Evolutionary conservation across 352 stramenopile genomes (phyloP).

Genomic region (Elongisporangium prolatum): DNA sequence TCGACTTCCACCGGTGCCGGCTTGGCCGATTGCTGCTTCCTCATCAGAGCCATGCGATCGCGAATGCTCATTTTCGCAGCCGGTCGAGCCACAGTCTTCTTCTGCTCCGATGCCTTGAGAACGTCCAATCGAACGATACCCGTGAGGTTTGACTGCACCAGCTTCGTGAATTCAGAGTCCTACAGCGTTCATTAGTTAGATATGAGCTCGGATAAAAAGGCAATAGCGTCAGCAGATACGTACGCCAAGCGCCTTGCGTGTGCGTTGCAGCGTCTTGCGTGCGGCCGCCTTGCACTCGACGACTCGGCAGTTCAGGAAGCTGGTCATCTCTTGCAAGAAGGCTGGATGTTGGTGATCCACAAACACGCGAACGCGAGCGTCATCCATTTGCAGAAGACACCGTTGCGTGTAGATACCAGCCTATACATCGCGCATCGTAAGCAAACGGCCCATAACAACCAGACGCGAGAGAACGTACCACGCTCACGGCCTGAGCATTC

Average conservation of each 20-base stretch:
- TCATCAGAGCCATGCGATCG: slow-evolving; percentile 51
- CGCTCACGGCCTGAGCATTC: slow-evolving; percentile 41
- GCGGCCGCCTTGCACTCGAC: slow-evolving; percentile 65
- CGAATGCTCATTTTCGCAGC: slow-evolving; percentile 42
- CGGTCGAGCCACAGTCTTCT: slow-evolving; percentile 17
- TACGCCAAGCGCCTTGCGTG: slow-evolving; percentile 47
- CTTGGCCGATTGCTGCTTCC: slow-evolving; percentile 27
- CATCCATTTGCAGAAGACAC: slow-evolving; percentile 46
- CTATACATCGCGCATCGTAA: slow-evolving; percentile 6
- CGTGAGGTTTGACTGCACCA: slow-evolving; percentile 56
- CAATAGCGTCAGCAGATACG: slow-evolving; percentile 1
- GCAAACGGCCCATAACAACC: not conserved
- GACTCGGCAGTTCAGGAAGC: slow-evolving; percentile 62
- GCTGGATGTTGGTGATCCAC: slow-evolving; percentile 31
- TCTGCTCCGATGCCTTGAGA: slow-evolving; percentile 52
- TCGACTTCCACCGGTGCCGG: slow-evolving; percentile 3
- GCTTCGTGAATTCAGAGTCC: slow-evolving; percentile 42
- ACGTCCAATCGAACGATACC: slow-evolving; percentile 51
- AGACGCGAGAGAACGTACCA: slow-evolving; percentile 18
- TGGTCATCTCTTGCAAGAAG: slow-evolving; percentile 51
- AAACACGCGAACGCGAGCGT: slow-evolving; percentile 27
- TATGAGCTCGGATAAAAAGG: not conserved
- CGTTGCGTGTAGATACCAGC: slow-evolving; percentile 47
- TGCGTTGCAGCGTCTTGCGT: slow-evolving; percentile 42
- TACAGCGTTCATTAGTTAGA: too few species aligned